Percentiles rank a stretch among this genome's conserved stretches.
Evolutionary conservation across 345 rosid genomes (phyloP).

Genomic region (Aegle marmelos): DNA sequence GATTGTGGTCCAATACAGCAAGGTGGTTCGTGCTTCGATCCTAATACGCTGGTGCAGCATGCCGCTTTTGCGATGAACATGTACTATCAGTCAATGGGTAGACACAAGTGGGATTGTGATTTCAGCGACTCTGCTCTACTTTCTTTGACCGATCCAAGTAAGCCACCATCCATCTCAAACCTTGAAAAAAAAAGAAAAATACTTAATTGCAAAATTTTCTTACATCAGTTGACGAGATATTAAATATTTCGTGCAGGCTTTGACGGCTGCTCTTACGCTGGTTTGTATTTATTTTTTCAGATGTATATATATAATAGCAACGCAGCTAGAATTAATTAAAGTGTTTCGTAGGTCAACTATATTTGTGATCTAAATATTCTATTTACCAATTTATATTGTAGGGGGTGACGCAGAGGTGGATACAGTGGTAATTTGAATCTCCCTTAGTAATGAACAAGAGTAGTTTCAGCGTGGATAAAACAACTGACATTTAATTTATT

Average conservation of each 20-base stretch:
- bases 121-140: neutral
- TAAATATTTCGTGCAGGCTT: constrained; percentile 20
- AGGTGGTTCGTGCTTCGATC: neutral
- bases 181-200: neutral
- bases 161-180: neutral
- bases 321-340: too few relatives aligned
- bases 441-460: too few relatives aligned
- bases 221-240: too few relatives aligned
- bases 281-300: neutral
- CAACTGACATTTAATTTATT: too few relatives aligned
- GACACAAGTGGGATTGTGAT: neutral
- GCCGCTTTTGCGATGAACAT: neutral
- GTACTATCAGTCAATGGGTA: neutral
- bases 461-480: too few relatives aligned
- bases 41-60: neutral
- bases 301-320: too few relatives aligned
- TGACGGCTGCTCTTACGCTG: constrained; percentile 13
- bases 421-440: neutral
- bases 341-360: too few relatives aligned
- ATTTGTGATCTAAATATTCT: neutral
- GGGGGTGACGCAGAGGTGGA: neutral
- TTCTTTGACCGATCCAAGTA: neutral
- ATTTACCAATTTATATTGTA: neutral
- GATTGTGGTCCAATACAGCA: neutral
- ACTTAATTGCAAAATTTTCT: neutral